Conservation (phyloP, 2,329 filamentous ascomycete genomes). For the Ampelomyces quisqualis region DNA sequence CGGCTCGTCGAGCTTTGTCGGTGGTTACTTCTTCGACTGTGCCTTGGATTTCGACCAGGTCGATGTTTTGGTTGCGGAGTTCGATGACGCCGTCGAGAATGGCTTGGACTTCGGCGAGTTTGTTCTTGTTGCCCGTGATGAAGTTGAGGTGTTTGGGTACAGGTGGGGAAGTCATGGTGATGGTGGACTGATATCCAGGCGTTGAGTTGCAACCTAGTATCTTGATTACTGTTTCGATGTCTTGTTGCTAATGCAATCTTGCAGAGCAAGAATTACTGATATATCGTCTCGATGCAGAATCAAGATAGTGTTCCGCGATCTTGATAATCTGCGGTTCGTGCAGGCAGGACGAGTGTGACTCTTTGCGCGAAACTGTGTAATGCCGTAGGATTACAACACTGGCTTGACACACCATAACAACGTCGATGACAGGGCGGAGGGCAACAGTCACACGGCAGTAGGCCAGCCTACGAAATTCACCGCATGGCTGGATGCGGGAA, state of each 20-base stretch:
- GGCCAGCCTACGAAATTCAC: constrained; percentile 3
- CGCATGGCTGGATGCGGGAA: neutral
- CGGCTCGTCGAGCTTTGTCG: constrained; percentile 83
- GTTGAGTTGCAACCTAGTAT: too few relatives aligned
- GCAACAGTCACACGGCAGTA: constrained; percentile 6
- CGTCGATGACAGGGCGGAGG: neutral
- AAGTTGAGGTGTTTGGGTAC: constrained; percentile 69
- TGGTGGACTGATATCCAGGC: neutral
- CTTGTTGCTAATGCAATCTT: neutral
- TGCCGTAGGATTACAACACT: constrained; percentile 1
- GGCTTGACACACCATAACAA: neutral
- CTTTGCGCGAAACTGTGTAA: constrained; percentile 5
- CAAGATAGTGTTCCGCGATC: constrained; percentile 12
- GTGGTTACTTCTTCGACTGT: constrained; percentile 86
- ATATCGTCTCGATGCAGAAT: constrained; percentile 2
- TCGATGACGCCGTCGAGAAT: constrained; percentile 74
- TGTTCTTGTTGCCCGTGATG: constrained; percentile 95
- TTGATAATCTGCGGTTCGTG: constrained; percentile 12
- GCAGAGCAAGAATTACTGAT: neutral
- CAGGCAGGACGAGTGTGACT: constrained; percentile 14
- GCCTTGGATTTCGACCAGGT: constrained; percentile 88
- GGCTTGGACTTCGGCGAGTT: constrained; percentile 82
- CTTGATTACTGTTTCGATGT: too few relatives aligned
- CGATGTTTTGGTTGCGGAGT: constrained; percentile 71
- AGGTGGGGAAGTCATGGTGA: constrained; percentile 18